Evolutionary conservation across 2,329 filamentous ascomycete species (phyloP).

Genomic region (Aschersonia sp.): DNA sequence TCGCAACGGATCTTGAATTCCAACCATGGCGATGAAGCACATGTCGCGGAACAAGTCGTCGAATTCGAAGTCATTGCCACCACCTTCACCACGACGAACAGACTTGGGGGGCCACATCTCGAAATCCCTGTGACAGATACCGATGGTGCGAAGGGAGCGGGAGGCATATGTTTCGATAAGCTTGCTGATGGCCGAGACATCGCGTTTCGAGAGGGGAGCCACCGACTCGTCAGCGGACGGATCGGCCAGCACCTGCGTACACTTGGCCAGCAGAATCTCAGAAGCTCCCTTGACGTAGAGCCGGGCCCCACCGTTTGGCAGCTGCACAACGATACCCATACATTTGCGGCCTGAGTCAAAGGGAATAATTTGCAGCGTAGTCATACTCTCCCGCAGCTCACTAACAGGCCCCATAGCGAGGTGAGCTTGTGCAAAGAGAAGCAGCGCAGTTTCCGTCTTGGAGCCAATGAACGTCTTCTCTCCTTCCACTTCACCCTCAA

Average conservation of each 20-base stretch:
- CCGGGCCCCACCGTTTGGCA: conserved; percentile 34
- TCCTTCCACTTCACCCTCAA: conserved; percentile 59
- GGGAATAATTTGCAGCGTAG: conserved; percentile 52
- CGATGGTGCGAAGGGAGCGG: conserved; percentile 71
- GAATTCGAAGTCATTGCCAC: conserved; percentile 47
- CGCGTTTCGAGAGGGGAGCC: conserved; percentile 32
- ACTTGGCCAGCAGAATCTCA: conserved; percentile 46
- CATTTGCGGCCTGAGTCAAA: conserved; percentile 67
- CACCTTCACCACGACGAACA: conserved; percentile 35
- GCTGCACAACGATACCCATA: conserved; percentile 44
- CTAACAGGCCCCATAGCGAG: conserved; percentile 51
- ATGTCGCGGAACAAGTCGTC: conserved; percentile 54
- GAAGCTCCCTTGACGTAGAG: conserved; percentile 51
- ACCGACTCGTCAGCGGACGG: conserved; percentile 28
- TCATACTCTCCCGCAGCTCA: conserved; percentile 46
- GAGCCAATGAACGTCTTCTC: conserved; percentile 55
- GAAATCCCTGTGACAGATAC: conserved; percentile 72
- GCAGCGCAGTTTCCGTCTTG: conserved; percentile 62
- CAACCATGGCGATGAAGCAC: conserved; percentile 55
- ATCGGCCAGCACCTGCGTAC: conserved; percentile 34
- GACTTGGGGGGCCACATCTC: conserved; percentile 66
- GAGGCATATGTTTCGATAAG: conserved; percentile 68
- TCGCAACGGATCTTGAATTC: conserved; percentile 70
- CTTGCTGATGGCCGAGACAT: conserved; percentile 41
- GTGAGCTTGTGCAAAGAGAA: conserved; percentile 53